These are phyloP conservation scores for Coemansia sp. DNA, from an alignment of 192 early-diverging fungal species.

Conservation along the genomic window DNA sequence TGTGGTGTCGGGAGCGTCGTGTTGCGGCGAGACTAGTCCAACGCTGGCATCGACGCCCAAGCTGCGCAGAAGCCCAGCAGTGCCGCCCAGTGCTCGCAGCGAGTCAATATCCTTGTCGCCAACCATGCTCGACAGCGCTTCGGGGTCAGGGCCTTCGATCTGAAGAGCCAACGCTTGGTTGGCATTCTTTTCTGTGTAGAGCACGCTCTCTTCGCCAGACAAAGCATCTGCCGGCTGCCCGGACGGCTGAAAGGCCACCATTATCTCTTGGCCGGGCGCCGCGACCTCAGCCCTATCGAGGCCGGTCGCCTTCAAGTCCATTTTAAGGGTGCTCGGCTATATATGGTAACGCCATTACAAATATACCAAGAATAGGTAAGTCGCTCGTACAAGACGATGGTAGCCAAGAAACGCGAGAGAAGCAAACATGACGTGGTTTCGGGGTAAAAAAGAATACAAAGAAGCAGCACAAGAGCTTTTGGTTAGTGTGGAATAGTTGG, in stretches of 20 bases:
- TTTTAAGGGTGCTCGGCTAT: no score
- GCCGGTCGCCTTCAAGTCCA: no score
- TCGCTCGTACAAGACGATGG: no score
- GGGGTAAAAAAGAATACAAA: no score
- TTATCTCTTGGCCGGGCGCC: no score
- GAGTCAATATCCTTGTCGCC: constrained; percentile 32
- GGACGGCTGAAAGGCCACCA: not conserved
- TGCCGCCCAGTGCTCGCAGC: constrained; percentile 39
- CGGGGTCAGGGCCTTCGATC: constrained; percentile 6
- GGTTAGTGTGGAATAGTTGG: no score
- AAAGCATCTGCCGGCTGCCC: not conserved
- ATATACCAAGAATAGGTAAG: no score
- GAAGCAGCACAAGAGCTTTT: no score
- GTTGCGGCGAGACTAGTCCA: constrained; percentile 14
- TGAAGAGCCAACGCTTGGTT: not conserved
- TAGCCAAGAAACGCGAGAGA: no score
- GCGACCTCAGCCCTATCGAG: no score
- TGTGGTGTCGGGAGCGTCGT: not conserved
- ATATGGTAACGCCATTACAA: no score
- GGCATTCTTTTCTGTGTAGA: not conserved
- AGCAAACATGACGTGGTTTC: no score
- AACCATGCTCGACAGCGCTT: constrained; percentile 30
- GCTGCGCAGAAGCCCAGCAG: constrained; percentile 15
- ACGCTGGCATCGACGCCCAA: constrained; percentile 23
- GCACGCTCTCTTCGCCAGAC: not conserved